Evolutionary conservation across 208 protist genomes (phyloP), one percentile per base, ranked within the genome.

Genomic region (Wallacemonas collosoma): DNA sequence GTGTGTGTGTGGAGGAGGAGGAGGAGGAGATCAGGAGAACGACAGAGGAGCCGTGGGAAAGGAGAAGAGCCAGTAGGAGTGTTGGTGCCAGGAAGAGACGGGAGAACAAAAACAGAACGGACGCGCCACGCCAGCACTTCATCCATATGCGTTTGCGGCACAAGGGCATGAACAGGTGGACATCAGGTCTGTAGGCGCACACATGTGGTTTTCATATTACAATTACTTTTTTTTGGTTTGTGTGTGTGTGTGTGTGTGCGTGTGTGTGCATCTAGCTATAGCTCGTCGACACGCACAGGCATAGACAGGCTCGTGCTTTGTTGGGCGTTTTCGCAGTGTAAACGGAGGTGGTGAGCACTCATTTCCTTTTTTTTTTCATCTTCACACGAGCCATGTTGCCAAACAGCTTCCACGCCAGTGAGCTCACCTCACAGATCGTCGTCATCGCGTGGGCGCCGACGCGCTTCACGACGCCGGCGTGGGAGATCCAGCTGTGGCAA

Each of bases 391-490:
- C 26, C 26, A 26, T 26, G 26, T 26, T 0, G 0, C 26, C 26
- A 26, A 26, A 26, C 26, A 26, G 26, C 26, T 26, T 26, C 26
- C 45, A 69, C 17, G 35, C 45, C 40, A 44, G 57, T 43, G 15
- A 55, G 5, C 26, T 17, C 12, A 0, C 12, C 41, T 68, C n/a
- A 64, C 57, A 71, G 63, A 63, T 72, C 61, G 60, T 91, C 85
- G 35, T 95, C 90, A 6, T 90, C 87, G 9, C 86, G 81, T 51
- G 76, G 79, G 14, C 89, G 60, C n/a, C 82, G 86, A 38, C 84
- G 75, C 9, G 81, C 79, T 58, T 88, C 87, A 15, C 88, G 85
- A 7, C 85, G 79, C 8, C 77, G 68, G 26, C 76, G 79, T 4
- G 61, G 79, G 11, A 80, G 58, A 39, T 79, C 74, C 41, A 83